Conservation (phyloP, 495 filamentous ascomycete genomes). For the Penicillium lividum region DNA sequence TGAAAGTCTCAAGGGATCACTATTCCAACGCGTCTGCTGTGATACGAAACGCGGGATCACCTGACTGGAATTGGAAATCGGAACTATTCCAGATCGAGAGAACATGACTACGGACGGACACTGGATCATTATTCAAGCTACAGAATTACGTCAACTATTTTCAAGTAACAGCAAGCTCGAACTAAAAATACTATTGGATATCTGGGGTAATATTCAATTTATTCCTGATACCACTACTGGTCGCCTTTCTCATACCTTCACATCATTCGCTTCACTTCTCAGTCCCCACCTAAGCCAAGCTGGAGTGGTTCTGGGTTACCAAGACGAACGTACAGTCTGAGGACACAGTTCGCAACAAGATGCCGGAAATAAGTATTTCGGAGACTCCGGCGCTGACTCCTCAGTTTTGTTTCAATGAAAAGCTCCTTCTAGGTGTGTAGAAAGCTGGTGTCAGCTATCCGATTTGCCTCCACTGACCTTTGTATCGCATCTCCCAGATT, state of each 20-base stretch:
- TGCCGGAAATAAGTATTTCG: constrained; percentile 59
- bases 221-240: background rate
- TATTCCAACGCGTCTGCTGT: constrained; percentile 9
- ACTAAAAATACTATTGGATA: background rate
- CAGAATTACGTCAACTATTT: background rate
- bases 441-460: background rate
- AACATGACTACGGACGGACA: background rate
- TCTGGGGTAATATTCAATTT: background rate
- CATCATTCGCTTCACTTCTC: constrained; percentile 2
- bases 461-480: constrained; percentile 10
- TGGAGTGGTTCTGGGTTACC: constrained; percentile 49
- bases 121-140: background rate
- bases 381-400: constrained; percentile 69
- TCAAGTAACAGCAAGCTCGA: background rate
- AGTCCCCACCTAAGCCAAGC: constrained; percentile 24
- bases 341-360: constrained; percentile 36
- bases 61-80: constrained; percentile 13
- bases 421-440: constrained; percentile 72
- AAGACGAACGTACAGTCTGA: constrained; percentile 24
- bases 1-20: background rate
- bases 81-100: constrained; percentile 16
- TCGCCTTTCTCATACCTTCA: background rate
- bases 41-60: constrained; percentile 28
- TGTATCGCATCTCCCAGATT: constrained; percentile 58
- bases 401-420: constrained; percentile 91